A percentile compares a stretch with the other conserved stretches of the same genome.
phyloP scores from a whole-genome alignment of 306 rosid species.

The Betula pendula region DNA sequence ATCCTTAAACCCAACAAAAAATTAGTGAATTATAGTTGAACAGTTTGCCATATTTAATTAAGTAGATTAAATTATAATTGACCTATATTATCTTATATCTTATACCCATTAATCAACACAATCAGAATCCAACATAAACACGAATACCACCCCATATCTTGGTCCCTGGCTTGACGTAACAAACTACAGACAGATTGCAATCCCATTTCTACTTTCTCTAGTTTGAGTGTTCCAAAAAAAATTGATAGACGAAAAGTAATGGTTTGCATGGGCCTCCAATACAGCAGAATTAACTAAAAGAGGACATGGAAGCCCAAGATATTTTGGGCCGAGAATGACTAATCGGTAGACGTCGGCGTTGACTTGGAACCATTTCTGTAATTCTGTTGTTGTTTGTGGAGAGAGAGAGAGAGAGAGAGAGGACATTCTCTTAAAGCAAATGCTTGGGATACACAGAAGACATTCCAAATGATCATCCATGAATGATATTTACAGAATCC shows the following conservation, averaged over 20 bases:
- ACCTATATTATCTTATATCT: too few species aligned
- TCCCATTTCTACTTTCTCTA: neutral
- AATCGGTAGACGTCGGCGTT: too few species aligned
- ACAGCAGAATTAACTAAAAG: neutral
- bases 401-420: neutral
- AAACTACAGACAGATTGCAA: neutral
- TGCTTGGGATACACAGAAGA: neutral
- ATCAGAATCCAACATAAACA: too few species aligned
- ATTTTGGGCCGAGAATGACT: neutral
- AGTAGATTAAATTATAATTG: too few species aligned
- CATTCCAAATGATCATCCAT: neutral
- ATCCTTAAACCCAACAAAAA: too few species aligned
- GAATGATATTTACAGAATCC: slow-evolving; percentile 35
- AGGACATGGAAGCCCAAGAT: neutral
- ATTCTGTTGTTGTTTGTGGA: neutral
- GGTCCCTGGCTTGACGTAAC: too few species aligned
- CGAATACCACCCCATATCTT: too few species aligned
- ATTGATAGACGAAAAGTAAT: neutral
- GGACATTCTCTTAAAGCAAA: neutral
- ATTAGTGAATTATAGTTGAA: too few species aligned
- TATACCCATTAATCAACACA: too few species aligned
- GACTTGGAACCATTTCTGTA: neutral
- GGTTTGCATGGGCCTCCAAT: neutral
- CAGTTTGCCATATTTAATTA: too few species aligned
- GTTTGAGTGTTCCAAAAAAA: neutral